These are phyloP conservation scores for Claviceps spartinae DNA, from an alignment of 2,329 filamentous ascomycete species.

Conservation along the genomic window DNA sequence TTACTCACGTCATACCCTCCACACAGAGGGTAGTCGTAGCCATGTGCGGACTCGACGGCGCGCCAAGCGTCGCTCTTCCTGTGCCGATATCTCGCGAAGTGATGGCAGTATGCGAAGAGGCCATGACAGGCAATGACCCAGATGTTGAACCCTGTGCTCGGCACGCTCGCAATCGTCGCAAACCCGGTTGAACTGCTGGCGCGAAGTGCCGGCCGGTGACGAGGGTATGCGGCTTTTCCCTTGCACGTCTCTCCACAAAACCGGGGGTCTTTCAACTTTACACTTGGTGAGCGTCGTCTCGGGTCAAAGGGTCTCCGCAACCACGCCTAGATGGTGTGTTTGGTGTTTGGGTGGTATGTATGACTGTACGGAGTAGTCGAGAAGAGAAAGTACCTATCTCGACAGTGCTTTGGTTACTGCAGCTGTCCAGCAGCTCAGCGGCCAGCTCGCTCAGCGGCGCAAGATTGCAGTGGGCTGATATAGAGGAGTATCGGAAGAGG, in stretches of 20 bases:
- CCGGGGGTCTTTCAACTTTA: neutral
- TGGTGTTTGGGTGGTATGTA: no score
- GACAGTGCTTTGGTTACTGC: slow-evolving; percentile 1
- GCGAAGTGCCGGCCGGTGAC: neutral
- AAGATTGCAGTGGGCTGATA: neutral
- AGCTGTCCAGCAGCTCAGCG: neutral
- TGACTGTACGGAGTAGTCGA: neutral
- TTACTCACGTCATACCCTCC: slow-evolving; percentile 65
- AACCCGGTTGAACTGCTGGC: neutral
- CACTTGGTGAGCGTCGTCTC: neutral
- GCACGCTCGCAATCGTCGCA: neutral
- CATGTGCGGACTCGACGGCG: slow-evolving; percentile 44
- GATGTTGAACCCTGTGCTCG: neutral
- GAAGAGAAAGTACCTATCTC: slow-evolving; percentile 1
- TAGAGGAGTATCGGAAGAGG: neutral
- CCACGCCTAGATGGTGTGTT: neutral
- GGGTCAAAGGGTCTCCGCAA: slow-evolving; percentile 3
- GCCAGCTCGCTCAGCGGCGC: neutral
- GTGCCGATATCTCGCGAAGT: slow-evolving; percentile 25
- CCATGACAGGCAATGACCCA: slow-evolving; percentile 25
- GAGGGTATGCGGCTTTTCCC: neutral
- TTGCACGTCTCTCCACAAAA: neutral
- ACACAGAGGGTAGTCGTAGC: slow-evolving; percentile 85
- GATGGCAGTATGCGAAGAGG: slow-evolving; percentile 35
- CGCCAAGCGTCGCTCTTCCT: slow-evolving; percentile 8